Conservation (phyloP, 2,329 filamentous ascomycete genomes). For the Aspergillus pseudoviridinutans region DNA sequence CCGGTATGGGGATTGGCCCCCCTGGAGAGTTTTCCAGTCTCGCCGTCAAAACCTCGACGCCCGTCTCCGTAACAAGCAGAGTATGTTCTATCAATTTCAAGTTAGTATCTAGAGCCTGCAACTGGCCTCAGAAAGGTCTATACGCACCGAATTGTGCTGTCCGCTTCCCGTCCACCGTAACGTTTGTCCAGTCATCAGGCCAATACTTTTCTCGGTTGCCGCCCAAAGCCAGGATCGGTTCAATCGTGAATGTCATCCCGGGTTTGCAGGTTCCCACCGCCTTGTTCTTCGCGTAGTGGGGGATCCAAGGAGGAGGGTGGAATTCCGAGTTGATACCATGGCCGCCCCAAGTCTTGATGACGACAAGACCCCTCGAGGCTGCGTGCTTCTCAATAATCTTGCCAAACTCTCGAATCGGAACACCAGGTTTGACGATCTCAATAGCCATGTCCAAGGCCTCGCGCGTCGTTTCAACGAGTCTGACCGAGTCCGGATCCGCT, state of each 20-base stretch:
- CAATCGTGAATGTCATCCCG: slow-evolving; percentile 94
- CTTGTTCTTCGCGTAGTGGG: slow-evolving; percentile 95
- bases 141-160: slow-evolving; percentile 73
- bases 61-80: slow-evolving; percentile 71
- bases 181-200: slow-evolving; percentile 95
- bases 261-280: slow-evolving; percentile 83
- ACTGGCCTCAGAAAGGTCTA: neutral
- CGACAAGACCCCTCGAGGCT: slow-evolving; percentile 71
- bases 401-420: slow-evolving; percentile 80
- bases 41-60: slow-evolving; percentile 71
- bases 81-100: slow-evolving; percentile 57
- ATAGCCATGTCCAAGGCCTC: slow-evolving; percentile 81
- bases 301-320: slow-evolving; percentile 84
- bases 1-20: slow-evolving; percentile 58
- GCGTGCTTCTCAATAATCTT: slow-evolving; percentile 88
- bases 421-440: slow-evolving; percentile 80
- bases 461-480: slow-evolving; percentile 78
- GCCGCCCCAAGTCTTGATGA: slow-evolving; percentile 86
- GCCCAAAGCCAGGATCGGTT: slow-evolving; percentile 88
- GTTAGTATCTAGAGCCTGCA: slow-evolving; percentile 7
- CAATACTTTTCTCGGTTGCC: slow-evolving; percentile 83
- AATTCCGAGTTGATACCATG: slow-evolving; percentile 88
- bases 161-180: slow-evolving; percentile 77
- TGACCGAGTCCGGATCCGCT: slow-evolving; percentile 73
- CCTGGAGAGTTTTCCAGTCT: slow-evolving; percentile 65